phyloP scores from a whole-genome alignment of 345 rosid species.

The Hevea brasiliensis region DNA sequence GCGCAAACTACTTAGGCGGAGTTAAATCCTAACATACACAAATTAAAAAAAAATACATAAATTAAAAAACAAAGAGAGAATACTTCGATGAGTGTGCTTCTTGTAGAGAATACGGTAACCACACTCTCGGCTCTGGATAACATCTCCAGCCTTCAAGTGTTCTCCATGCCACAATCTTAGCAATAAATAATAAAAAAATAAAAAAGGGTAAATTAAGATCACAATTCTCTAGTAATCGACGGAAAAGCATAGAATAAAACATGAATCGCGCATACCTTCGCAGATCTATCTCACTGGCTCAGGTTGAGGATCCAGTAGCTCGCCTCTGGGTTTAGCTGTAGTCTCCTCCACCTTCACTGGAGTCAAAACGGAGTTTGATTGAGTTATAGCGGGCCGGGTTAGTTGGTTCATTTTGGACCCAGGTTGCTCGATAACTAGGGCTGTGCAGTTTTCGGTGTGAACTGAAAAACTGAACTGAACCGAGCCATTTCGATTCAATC shows the following conservation, averaged over 20 bases:
- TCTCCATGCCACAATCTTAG: constrained; percentile 80
- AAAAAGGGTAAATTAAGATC: too few species aligned
- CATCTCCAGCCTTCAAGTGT: constrained; percentile 76
- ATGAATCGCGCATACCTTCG: constrained; percentile 42
- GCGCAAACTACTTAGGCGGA: too few species aligned
- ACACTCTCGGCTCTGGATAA: constrained; percentile 87
- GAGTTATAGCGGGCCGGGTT: too few species aligned
- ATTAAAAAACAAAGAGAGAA: neutral
- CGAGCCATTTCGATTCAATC: too few species aligned
- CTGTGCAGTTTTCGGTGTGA: too few species aligned
- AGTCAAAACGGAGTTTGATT: too few species aligned
- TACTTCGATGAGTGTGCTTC: constrained; percentile 91
- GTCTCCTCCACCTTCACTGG: too few species aligned
- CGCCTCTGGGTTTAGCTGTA: neutral
- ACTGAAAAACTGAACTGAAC: too few species aligned
- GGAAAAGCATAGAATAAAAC: too few species aligned
- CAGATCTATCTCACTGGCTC: constrained; percentile 89
- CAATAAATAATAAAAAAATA: neutral
- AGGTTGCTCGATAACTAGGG: too few species aligned
- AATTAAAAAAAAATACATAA: neutral
- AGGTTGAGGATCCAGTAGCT: constrained; percentile 78
- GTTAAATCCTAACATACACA: too few species aligned
- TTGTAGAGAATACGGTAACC: constrained; percentile 90
- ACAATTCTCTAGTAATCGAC: neutral
- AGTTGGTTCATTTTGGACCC: too few species aligned